phyloP scores from a whole-genome alignment of 768 basidiomycete species.

The Daedaleopsis nitida region DNA sequence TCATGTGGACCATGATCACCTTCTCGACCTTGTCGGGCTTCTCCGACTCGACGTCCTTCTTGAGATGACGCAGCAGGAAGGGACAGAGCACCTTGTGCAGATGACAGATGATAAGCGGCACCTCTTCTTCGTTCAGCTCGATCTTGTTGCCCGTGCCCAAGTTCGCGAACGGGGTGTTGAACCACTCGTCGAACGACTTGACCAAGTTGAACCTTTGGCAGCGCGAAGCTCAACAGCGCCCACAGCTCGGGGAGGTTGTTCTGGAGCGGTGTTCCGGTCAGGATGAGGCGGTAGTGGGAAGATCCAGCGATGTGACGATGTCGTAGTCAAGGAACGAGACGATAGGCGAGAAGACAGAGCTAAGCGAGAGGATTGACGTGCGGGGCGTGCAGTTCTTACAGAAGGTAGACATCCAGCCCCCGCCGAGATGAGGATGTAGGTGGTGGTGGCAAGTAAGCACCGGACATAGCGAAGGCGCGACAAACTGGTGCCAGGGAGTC shows the following conservation, averaged over 20 bases:
- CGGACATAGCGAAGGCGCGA: too few species aligned
- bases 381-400: too few species aligned
- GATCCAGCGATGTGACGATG: not conserved
- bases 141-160: constrained; percentile 98
- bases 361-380: too few species aligned
- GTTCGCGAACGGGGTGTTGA: constrained; percentile 98
- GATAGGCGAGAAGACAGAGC: too few species aligned
- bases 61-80: constrained; percentile 88
- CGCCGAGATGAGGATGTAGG: too few species aligned
- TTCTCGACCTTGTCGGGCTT: constrained; percentile 97
- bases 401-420: too few species aligned
- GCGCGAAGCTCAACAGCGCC: constrained; percentile 92
- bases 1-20: constrained; percentile 96
- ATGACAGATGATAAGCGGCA: constrained; percentile 93
- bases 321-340: too few species aligned
- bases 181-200: constrained; percentile 99
- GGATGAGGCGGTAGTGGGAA: constrained; percentile 88
- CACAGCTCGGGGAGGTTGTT: constrained; percentile 97
- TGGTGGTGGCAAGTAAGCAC: too few species aligned
- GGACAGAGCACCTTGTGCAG: constrained; percentile 94
- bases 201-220: constrained; percentile 98
- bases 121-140: constrained; percentile 99
- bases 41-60: constrained; percentile 96
- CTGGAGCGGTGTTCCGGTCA: constrained; percentile 94
- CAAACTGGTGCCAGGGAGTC: too few species aligned